Evolutionary conservation across 2,329 filamentous ascomycete species (phyloP).

Genomic region (Dothiorella sarmentorum): DNA sequence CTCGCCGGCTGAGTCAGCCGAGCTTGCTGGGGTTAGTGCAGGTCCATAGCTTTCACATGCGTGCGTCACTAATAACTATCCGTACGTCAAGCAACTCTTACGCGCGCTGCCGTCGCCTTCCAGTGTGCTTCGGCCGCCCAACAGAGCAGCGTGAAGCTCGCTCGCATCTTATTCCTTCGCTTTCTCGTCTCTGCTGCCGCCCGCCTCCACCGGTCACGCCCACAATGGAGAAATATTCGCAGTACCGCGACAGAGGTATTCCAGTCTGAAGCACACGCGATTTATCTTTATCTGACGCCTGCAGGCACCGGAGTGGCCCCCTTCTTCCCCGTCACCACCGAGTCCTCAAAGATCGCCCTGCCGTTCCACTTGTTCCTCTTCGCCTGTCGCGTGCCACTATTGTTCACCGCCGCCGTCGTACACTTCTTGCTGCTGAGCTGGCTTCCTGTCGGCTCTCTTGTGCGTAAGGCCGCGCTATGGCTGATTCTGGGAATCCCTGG

Average conservation of each 20-base stretch:
- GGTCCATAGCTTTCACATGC: conserved; percentile 11
- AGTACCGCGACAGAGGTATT: conserved; percentile 83
- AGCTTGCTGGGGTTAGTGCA: not conserved
- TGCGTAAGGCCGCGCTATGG: conserved; percentile 86
- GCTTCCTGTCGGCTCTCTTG: conserved; percentile 65
- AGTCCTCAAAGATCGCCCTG: conserved; percentile 60
- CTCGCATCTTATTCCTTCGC: not conserved
- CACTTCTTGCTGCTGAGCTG: conserved; percentile 83
- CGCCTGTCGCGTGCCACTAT: conserved; percentile 72
- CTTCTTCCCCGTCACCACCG: conserved; percentile 77
- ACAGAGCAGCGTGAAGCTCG: conserved; percentile 14
- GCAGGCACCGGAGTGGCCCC: conserved; percentile 92
- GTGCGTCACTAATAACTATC: no score
- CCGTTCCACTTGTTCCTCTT: conserved; percentile 71
- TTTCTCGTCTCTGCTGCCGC: not conserved
- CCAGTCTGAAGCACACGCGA: not conserved
- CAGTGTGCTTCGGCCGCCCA: conserved; percentile 8
- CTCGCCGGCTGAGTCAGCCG: not conserved
- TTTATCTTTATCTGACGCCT: not conserved
- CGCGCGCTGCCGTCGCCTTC: conserved; percentile 6
- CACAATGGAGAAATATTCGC: conserved; percentile 88
- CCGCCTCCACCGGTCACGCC: not conserved
- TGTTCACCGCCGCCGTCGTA: conserved; percentile 62
- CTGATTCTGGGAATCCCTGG: conserved; percentile 81
- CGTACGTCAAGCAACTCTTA: conserved; percentile 1